These are phyloP conservation scores for Nakazawaea pomicola DNA, from an alignment of 805 yeast genomes.

Conservation along the genomic window DNA sequence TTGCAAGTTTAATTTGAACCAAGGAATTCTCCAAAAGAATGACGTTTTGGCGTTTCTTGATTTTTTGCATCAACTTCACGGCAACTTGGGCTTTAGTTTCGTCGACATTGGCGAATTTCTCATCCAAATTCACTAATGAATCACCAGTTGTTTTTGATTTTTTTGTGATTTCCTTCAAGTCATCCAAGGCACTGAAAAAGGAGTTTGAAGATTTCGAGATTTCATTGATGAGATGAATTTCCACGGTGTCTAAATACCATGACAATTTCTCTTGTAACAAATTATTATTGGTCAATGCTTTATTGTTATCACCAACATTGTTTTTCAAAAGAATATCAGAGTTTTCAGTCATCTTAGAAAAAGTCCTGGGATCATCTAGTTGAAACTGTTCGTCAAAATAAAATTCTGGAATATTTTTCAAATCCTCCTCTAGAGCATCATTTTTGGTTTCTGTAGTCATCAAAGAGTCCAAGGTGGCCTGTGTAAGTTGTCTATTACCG, in stretches of 20 bases:
- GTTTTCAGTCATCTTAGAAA: slow-evolving; percentile 66
- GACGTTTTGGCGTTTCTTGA: slow-evolving; percentile 52
- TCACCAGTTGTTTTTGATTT: slow-evolving; percentile 48
- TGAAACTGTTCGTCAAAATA: slow-evolving; percentile 67
- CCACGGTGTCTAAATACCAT: slow-evolving; percentile 80
- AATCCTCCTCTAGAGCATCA: slow-evolving; percentile 16
- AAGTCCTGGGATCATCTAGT: slow-evolving; percentile 83
- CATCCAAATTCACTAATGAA: slow-evolving; percentile 40
- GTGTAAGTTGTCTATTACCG: slow-evolving; percentile 37
- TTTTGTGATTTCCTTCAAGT: slow-evolving; percentile 57
- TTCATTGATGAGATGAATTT: slow-evolving; percentile 72
- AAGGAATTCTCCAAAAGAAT: slow-evolving; percentile 59
- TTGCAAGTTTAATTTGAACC: slow-evolving; percentile 43
- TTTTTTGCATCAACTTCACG: slow-evolving; percentile 40
- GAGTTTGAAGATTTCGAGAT: slow-evolving; percentile 81
- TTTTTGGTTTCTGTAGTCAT: slow-evolving; percentile 21
- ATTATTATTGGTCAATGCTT: slow-evolving; percentile 45
- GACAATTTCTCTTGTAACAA: slow-evolving; percentile 73
- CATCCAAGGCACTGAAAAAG: slow-evolving; percentile 80
- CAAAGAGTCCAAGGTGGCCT: slow-evolving; percentile 34
- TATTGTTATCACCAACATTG: slow-evolving; percentile 25
- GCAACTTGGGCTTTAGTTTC: slow-evolving; percentile 46
- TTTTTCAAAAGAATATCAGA: slow-evolving; percentile 37
- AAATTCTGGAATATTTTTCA: slow-evolving; percentile 58
- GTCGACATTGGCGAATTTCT: slow-evolving; percentile 41